Evolutionary conservation across 2,329 filamentous ascomycete genomes (phyloP).

Genomic region (Calonectria naviculata): DNA sequence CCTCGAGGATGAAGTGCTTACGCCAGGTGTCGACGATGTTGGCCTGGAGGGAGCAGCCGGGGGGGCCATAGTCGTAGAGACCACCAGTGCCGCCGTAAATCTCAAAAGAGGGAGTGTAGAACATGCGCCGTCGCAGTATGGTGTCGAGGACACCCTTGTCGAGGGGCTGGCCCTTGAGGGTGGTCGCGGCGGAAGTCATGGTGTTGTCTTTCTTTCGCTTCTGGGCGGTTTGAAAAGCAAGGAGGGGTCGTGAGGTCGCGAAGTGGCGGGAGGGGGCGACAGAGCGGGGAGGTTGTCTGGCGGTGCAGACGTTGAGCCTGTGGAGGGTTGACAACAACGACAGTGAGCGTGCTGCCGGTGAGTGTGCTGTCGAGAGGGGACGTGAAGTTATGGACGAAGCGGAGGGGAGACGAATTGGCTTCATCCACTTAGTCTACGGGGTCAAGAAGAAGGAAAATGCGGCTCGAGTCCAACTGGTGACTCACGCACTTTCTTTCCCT

Average conservation of each 20-base stretch:
- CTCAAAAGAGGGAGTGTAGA: slow-evolving; percentile 96
- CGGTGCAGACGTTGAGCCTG: slow-evolving; percentile 37
- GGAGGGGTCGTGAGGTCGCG: slow-evolving; percentile 42
- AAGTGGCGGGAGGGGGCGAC: slow-evolving; percentile 41
- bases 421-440: slow-evolving; percentile 38
- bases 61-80: slow-evolving; percentile 93
- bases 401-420: slow-evolving; percentile 40
- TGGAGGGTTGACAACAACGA: slow-evolving; percentile 33
- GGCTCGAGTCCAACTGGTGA: slow-evolving; percentile 28
- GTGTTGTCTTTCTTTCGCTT: slow-evolving; percentile 47
- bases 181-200: slow-evolving; percentile 72
- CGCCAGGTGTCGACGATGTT: slow-evolving; percentile 91
- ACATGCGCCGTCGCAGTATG: slow-evolving; percentile 87
- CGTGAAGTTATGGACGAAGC: slow-evolving; percentile 24
- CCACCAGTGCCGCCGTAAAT: slow-evolving; percentile 92
- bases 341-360: slow-evolving; percentile 21
- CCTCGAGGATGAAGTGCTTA: slow-evolving; percentile 92
- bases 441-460: slow-evolving; percentile 32
- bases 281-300: slow-evolving; percentile 36
- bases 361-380: slow-evolving; percentile 3
- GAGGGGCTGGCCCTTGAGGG: slow-evolving; percentile 89
- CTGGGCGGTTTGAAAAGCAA: slow-evolving; percentile 42
- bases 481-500: slow-evolving; percentile 33
- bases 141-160: slow-evolving; percentile 85
- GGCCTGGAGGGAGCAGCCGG: slow-evolving; percentile 86